Base-by-base conservation (phyloP, 2,329 filamentous ascomycete genomes). In the Colletotrichum viniferum region DNA sequence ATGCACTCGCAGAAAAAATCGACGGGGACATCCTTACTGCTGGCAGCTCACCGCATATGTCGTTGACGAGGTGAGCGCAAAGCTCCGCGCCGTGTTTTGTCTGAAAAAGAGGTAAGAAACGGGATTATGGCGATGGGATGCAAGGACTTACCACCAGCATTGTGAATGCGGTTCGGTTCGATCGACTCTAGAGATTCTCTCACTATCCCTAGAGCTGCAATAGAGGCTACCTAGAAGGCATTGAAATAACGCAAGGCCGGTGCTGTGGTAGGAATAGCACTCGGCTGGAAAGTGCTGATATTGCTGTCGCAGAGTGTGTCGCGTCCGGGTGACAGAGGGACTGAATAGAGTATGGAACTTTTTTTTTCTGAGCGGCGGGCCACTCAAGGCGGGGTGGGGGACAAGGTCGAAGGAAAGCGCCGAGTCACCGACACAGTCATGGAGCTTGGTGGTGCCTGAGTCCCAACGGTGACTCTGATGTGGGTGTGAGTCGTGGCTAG, bases 1-100 rank as follows among this genome's bases (percentile, higher is more conserved):
- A 68, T 62, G 55, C 38, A 62, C 58, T 43, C 26, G 21, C 43
- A 14, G 38, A 14, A 30, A 21, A 34, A 36, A 21, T 12, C 28
- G 52, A 73, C 38, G 58, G 67, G 32, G 63, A 48, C 36, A 69
- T 36, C 87, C 94, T 81, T 94, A 98, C 96, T 83, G 95, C 95
- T 77, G 96, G 95, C 74, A 98, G 92, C 86, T 98, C 95, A 82
- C 97, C 97, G 84, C 97, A 96, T 75, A 95, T 90, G 83, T 98
- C 96, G 82, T 96, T 93, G 78, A 98, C 93, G 77, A 98, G 90
- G 83, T 98, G 92, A 87, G 93, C 91, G 88, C 95, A 98, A 82
- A 98, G 94, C 91, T 98, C 95, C 81, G 94, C 92, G 79, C 94
- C 90, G 83, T 94, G 91, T 87, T 95, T 92, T 76, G 91, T 92